Conservation (phyloP, 2,329 filamentous ascomycete species). For the Aspergillus felis region DNA sequence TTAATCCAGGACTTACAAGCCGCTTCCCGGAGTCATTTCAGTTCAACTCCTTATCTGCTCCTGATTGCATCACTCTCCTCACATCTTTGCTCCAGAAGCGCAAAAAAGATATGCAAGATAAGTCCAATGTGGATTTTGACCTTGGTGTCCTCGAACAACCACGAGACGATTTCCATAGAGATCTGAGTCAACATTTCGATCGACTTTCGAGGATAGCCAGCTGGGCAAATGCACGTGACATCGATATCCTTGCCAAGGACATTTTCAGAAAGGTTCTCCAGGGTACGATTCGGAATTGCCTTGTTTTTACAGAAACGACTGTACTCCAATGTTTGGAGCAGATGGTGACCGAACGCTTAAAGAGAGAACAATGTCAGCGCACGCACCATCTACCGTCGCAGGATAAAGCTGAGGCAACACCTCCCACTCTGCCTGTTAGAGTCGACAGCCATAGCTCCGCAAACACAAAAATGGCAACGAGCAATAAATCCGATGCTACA, state of each 20-base stretch:
- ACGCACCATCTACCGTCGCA: too few species aligned
- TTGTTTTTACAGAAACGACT: constrained; percentile 4
- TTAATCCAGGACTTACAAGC: constrained; percentile 61
- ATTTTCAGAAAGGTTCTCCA: constrained; percentile 43
- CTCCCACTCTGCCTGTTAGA: too few species aligned
- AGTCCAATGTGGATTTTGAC: constrained; percentile 20
- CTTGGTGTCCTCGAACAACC: constrained; percentile 20
- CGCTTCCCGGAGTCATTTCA: constrained; percentile 61
- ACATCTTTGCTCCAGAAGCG: constrained; percentile 30
- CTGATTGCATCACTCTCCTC: constrained; percentile 47
- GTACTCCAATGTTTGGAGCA: constrained; percentile 11
- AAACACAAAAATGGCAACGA: not conserved
- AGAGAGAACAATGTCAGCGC: too few species aligned
- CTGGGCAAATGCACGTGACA: constrained; percentile 64
- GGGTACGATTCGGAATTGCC: not conserved
- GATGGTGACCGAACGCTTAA: not conserved
- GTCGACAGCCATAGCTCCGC: too few species aligned
- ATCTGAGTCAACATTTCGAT: constrained; percentile 33
- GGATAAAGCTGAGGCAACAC: too few species aligned
- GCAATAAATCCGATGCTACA: too few species aligned
- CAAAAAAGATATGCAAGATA: constrained; percentile 12
- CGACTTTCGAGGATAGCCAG: constrained; percentile 41
- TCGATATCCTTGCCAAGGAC: constrained; percentile 50
- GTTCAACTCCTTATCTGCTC: constrained; percentile 48
- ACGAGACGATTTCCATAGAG: constrained; percentile 9